Conservation (phyloP, 2,329 filamentous ascomycete species). For the Aspergillus sp. region DNA sequence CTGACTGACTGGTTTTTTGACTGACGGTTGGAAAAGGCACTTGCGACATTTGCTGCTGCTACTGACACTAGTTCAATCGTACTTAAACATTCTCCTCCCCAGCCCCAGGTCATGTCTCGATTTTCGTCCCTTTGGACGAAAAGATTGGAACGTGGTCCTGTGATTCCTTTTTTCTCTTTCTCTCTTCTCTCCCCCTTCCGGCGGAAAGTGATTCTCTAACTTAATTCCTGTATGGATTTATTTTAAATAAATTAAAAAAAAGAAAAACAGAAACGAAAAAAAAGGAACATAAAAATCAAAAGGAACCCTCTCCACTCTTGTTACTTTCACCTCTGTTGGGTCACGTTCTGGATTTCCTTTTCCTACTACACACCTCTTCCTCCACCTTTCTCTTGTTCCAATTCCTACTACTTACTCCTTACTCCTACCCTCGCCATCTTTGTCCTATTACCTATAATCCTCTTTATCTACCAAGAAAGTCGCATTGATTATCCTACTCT, state of each 20-base stretch:
- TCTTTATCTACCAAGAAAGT: background rate
- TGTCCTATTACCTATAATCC: background rate
- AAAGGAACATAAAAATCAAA: slow-evolving; percentile 14
- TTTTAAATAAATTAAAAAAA: background rate
- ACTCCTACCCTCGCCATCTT: slow-evolving; percentile 1
- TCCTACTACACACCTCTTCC: background rate
- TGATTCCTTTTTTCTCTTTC: background rate
- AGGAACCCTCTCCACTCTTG: slow-evolving; percentile 30
- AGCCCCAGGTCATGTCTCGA: slow-evolving; percentile 23
- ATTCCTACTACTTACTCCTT: slow-evolving; percentile 5
- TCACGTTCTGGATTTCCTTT: slow-evolving; percentile 6
- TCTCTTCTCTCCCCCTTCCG: background rate
- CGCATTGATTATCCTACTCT: background rate
- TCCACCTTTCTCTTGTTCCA: background rate
- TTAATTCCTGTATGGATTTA: slow-evolving; percentile 1
- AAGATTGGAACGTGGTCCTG: slow-evolving; percentile 14
- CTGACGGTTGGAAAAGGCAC: slow-evolving; percentile 8
- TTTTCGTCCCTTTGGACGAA: slow-evolving; percentile 26
- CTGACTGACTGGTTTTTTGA: slow-evolving; percentile 14
- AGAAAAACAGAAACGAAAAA: slow-evolving; percentile 13
- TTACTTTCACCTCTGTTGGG: slow-evolving; percentile 6
- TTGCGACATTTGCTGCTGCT: slow-evolving; percentile 7
- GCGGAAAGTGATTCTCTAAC: background rate
- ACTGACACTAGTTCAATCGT: slow-evolving; percentile 9
- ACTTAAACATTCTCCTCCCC: slow-evolving; percentile 37